phyloP scores from a whole-genome alignment of 257 asterid genomes.

The Marsdenia floribunda region DNA sequence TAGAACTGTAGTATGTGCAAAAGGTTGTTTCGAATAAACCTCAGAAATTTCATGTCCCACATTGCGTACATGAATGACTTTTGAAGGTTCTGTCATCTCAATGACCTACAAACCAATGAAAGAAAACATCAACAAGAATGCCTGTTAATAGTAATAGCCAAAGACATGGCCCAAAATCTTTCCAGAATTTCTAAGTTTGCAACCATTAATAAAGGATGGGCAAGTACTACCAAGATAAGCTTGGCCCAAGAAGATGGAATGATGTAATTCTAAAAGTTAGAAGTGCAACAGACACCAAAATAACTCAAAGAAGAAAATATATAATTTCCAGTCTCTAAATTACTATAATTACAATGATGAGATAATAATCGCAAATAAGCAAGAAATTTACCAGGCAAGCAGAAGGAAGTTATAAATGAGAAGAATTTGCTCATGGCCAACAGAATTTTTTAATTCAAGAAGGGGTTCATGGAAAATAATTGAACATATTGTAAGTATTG shows the following conservation, averaged over 20 bases:
- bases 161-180: not conserved
- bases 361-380: not conserved
- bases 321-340: not conserved
- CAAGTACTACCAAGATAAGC: not conserved
- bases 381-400: not conserved
- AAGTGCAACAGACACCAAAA: not conserved
- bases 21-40: slow-evolving; percentile 36
- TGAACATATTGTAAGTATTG: not conserved
- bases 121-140: slow-evolving; percentile 1
- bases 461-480: not conserved
- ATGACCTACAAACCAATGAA: slow-evolving; percentile 34
- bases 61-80: slow-evolving; percentile 92
- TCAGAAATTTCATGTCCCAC: slow-evolving; percentile 97
- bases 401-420: not conserved
- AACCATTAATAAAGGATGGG: not conserved
- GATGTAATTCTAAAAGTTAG: not conserved
- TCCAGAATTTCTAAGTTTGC: not conserved
- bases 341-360: no score
- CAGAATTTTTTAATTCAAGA: not conserved
- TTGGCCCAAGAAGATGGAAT: not conserved
- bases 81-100: slow-evolving; percentile 81
- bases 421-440: not conserved
- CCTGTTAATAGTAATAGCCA: not conserved
- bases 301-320: not conserved
- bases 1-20: not conserved